A percentile compares a stretch with the other conserved stretches of the same genome.
Evolutionary conservation across 176 grass and related monocot species (phyloP).

Genomic region (Melocanna baccifera): DNA sequence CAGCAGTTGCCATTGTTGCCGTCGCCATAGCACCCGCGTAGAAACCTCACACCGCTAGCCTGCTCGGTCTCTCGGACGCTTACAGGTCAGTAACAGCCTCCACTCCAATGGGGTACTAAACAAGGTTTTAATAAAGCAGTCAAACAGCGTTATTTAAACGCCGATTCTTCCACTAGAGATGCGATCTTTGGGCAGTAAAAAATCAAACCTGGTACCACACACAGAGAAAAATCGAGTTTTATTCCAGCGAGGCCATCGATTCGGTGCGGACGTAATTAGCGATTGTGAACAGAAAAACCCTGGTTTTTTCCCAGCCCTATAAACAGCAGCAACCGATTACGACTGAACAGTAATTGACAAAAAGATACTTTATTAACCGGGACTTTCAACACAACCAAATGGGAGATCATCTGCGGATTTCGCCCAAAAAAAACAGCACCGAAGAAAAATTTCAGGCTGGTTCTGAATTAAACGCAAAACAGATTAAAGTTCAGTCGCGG

Average conservation of each 20-base stretch:
- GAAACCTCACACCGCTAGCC: background rate
- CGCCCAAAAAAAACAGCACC: background rate
- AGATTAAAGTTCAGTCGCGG: background rate
- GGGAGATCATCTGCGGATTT: background rate
- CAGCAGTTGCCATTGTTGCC: constrained; percentile 71
- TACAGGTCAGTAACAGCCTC: background rate
- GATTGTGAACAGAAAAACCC: background rate
- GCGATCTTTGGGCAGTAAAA: constrained; percentile 36
- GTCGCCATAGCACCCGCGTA: constrained; percentile 46
- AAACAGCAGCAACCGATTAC: background rate
- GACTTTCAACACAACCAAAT: background rate
- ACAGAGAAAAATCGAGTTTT: constrained; percentile 20
- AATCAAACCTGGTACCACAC: constrained; percentile 41
- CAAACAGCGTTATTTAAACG: background rate
- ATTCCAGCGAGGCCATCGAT: background rate
- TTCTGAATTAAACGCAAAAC: background rate
- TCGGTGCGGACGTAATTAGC: background rate
- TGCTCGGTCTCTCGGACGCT: background rate
- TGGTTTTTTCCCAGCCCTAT: background rate
- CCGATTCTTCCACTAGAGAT: constrained; percentile 5
- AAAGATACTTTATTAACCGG: background rate
- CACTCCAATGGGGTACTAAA: no score
- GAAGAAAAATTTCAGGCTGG: background rate
- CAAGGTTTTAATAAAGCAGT: background rate
- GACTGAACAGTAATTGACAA: background rate